Evolutionary conservation across 2,329 filamentous ascomycete genomes (phyloP).

Genomic region (Fusarium decemcellulare): DNA sequence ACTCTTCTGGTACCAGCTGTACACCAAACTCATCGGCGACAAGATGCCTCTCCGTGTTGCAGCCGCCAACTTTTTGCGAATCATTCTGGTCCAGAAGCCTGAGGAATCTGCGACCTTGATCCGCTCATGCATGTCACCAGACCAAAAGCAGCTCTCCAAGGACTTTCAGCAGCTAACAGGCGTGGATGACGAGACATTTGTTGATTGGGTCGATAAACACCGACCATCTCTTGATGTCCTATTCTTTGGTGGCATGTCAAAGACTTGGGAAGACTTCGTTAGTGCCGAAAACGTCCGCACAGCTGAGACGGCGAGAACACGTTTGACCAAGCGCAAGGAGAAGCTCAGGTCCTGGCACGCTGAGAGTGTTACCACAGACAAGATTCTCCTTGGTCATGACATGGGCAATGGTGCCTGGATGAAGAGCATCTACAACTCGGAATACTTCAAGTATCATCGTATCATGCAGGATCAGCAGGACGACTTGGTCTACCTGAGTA

Average conservation of each 20-base stretch:
- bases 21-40: constrained; percentile 85
- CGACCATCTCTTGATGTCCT: constrained; percentile 83
- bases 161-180: constrained; percentile 90
- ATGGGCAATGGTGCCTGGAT: constrained; percentile 92
- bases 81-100: constrained; percentile 93
- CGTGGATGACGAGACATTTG: constrained; percentile 89
- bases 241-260: constrained; percentile 86
- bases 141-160: constrained; percentile 79
- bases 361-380: constrained; percentile 78
- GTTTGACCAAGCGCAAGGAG: constrained; percentile 84
- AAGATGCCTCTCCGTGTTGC: constrained; percentile 77
- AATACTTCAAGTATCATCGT: constrained; percentile 92
- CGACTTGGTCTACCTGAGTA: constrained; percentile 82
- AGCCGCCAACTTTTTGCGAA: constrained; percentile 89
- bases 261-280: constrained; percentile 91
- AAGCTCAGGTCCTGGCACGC: constrained; percentile 84
- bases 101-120: constrained; percentile 83
- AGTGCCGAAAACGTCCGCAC: constrained; percentile 84
- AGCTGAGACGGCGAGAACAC: constrained; percentile 78
- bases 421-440: constrained; percentile 93
- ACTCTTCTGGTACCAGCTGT: constrained; percentile 93
- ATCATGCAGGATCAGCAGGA: constrained; percentile 94
- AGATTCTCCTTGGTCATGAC: constrained; percentile 84
- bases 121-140: constrained; percentile 76
- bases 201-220: constrained; percentile 90